Percentiles rank a stretch among this genome's conserved stretches.
phyloP scores from a whole-genome alignment of 75 land plant species.

The Chamaecyparis obtusa region DNA sequence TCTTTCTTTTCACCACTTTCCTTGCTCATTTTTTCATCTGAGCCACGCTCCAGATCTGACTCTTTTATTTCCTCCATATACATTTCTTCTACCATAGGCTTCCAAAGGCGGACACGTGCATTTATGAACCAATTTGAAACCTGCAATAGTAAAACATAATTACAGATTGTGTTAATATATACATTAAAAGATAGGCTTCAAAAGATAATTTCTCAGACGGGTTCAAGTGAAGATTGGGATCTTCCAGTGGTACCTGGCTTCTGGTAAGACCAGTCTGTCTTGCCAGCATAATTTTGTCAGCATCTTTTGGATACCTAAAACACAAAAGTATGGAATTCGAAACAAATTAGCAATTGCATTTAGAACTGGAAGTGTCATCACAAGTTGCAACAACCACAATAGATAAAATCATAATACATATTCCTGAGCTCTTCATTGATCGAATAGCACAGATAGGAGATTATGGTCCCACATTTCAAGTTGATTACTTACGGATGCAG shows the following conservation, averaged over 20 bases:
- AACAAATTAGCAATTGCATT: background rate
- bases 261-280: constrained; percentile 77
- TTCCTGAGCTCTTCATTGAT: background rate
- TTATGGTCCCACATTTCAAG: constrained; percentile 3
- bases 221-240: background rate
- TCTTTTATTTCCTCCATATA: constrained; percentile 39
- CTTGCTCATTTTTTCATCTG: constrained; percentile 4
- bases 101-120: constrained; percentile 61
- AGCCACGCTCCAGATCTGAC: constrained; percentile 7
- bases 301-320: constrained; percentile 70
- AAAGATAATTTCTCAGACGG: background rate
- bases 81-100: constrained; percentile 63
- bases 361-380: background rate
- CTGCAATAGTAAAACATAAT: constrained; percentile 9
- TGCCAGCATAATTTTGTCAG: constrained; percentile 65
- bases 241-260: constrained; percentile 38
- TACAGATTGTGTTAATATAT: background rate
- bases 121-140: constrained; percentile 62
- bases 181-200: background rate
- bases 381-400: background rate
- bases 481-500: constrained; percentile 62
- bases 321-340: background rate
- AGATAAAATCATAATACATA: background rate
- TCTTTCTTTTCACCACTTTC: constrained; percentile 11
- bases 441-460: background rate